Evolutionary conservation across 1,284 basidiomycete species (phyloP).

Genomic region (Takashimella koratensis): DNA sequence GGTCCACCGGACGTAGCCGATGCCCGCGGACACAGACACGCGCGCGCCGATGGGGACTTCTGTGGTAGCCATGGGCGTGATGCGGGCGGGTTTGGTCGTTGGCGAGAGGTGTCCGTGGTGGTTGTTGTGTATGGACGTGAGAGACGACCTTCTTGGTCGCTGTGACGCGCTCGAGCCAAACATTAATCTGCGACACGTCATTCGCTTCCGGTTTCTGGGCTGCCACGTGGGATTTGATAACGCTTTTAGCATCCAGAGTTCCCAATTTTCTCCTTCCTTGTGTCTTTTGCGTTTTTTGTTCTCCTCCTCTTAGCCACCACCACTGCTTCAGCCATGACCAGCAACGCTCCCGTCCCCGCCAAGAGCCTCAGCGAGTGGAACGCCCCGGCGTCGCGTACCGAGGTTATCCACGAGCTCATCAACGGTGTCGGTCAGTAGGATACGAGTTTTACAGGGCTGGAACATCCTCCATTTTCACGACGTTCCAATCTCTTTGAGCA

Average conservation of each 20-base stretch:
- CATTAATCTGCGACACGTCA: too few relatives aligned
- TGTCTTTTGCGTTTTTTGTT: not conserved
- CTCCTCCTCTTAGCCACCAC: slow-evolving; percentile 6
- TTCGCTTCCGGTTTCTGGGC: too few relatives aligned
- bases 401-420: slow-evolving; percentile 82
- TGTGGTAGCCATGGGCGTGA: slow-evolving; percentile 29
- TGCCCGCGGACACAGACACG: slow-evolving; percentile 72
- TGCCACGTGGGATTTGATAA: too few relatives aligned
- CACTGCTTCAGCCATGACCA: slow-evolving; percentile 25
- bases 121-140: too few relatives aligned
- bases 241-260: too few relatives aligned
- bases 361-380: slow-evolving; percentile 48
- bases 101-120: too few relatives aligned
- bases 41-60: slow-evolving; percentile 42
- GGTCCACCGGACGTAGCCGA: slow-evolving; percentile 79
- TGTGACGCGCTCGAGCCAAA: too few relatives aligned
- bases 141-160: too few relatives aligned
- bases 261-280: not conserved
- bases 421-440: slow-evolving; percentile 82
- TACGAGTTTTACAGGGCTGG: too few relatives aligned
- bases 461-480: too few relatives aligned
- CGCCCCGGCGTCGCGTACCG: slow-evolving; percentile 66
- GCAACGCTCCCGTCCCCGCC: slow-evolving; percentile 28
- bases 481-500: too few relatives aligned
- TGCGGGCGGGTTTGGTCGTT: not conserved